Conservation (phyloP, 2,329 filamentous ascomycete genomes). For the Phaeophleospora eucalypticola region DNA sequence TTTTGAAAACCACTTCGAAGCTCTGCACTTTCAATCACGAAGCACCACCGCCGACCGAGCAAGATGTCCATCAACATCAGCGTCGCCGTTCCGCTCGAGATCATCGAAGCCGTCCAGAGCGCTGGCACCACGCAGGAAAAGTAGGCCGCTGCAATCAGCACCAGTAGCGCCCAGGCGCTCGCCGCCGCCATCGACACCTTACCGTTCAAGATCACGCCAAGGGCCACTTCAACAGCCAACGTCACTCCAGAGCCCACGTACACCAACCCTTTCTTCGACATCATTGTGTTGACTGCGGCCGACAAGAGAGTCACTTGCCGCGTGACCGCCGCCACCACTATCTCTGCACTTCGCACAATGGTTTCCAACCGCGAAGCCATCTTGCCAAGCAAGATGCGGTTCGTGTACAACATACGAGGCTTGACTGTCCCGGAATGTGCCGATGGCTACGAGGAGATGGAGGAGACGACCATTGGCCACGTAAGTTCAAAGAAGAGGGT, state of each 20-base stretch:
- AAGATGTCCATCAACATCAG: neutral
- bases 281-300: neutral
- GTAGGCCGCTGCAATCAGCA: neutral
- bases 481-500: no score
- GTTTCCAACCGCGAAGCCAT: no score
- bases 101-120: neutral
- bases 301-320: neutral
- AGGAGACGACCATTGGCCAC: no score
- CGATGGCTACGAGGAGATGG: no score
- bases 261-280: neutral
- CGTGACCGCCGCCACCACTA: neutral
- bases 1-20: no score
- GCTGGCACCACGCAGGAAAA: neutral
- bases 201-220: neutral
- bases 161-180: neutral
- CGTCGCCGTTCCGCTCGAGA: neutral
- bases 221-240: neutral
- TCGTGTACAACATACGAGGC: no score
- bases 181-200: neutral
- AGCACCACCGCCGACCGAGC: no score
- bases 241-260: neutral
- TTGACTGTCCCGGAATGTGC: no score
- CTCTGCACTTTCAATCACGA: no score
- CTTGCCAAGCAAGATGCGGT: no score
- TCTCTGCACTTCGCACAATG: neutral